Base-by-base conservation (phyloP, 1,139 yeast species). In the Suhomyces wounanorum region DNA sequence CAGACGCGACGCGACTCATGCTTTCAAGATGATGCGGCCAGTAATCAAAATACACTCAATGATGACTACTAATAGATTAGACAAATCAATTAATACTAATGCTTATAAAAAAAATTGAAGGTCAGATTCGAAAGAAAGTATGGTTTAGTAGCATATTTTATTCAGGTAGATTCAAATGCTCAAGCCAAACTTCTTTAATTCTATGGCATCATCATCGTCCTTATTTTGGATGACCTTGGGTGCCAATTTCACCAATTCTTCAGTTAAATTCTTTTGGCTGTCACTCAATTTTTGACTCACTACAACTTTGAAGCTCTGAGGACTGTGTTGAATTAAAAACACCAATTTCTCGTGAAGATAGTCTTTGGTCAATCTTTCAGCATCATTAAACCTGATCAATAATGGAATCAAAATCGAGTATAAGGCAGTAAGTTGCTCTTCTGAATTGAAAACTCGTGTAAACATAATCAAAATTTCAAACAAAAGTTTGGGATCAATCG, bases 401-500 rank as follows among this genome's bases (percentile, higher is more conserved):
- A 83, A 62, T 0, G 88, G 87, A 8, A 85, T 62, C 14, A 79
- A 62, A 16, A 85, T 63, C 1, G 78, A 62, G 54, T 74, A 75
- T 2, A 79, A 64, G 1, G 74, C 62, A 4, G 57, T 57, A 33
- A 66, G 56, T 45, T 72, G 67, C 5, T 63, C 68, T 3, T 69
- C 65, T 18, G 73, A 62, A 25, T 72, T 60, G 48, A 55, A 58
- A 6, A 60, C 55, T 50, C 76, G 78, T 10, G 75, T 63, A 48
- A 82, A 78, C 26, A 80, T 64, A 7, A 83, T 70, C 48, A 87
- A 66, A 13, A 86, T 68, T 54, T 86, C 91, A 51, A 85, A 66
- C 3, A 78, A 73, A 11, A 83, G 56, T 58, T 82, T 75, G 3
- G 78, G 72, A 43, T 53, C 55, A 30, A 51, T 33, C 3, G 46